These are phyloP conservation scores for Schwanniomyces vanrijiae DNA, from an alignment of 805 yeast species.

Conservation along the genomic window DNA sequence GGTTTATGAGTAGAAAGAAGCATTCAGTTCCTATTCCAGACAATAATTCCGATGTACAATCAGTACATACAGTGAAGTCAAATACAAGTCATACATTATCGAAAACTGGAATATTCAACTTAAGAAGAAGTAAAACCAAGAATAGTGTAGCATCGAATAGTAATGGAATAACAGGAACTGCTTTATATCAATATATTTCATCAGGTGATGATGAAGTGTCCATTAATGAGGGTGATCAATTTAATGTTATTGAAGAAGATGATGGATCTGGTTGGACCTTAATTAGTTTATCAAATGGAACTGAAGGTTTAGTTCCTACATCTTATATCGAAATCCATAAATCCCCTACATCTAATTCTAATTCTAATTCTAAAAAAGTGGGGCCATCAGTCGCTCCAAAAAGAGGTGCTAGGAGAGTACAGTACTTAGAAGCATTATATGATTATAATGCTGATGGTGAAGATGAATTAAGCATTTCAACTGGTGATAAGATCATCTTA, in stretches of 20 bases:
- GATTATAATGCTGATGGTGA: slow-evolving; percentile 76
- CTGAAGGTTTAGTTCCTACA: slow-evolving; percentile 82
- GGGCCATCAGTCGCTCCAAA: slow-evolving; percentile 85
- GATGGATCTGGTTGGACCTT: slow-evolving; percentile 94
- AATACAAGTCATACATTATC: slow-evolving; percentile 28
- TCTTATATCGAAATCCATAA: slow-evolving; percentile 57
- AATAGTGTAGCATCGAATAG: slow-evolving; percentile 18
- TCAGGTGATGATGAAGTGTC: slow-evolving; percentile 75
- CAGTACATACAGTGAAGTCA: slow-evolving; percentile 34
- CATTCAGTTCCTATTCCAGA: slow-evolving; percentile 11
- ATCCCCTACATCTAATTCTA: slow-evolving; percentile 11
- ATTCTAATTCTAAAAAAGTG: slow-evolving; percentile 38
- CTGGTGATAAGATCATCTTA: slow-evolving; percentile 73
- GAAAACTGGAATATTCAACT: slow-evolving; percentile 35
- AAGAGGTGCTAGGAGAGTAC: slow-evolving; percentile 64
- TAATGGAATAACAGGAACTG: slow-evolving; percentile 40
- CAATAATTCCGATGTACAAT: slow-evolving; percentile 26
- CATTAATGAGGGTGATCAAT: slow-evolving; percentile 57
- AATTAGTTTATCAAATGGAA: slow-evolving; percentile 44
- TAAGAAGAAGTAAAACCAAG: slow-evolving; percentile 32
- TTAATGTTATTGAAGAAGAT: slow-evolving; percentile 63
- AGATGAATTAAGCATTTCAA: slow-evolving; percentile 70
- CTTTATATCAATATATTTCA: slow-evolving; percentile 64
- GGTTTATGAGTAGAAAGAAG: slow-evolving; percentile 44
- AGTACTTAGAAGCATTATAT: slow-evolving; percentile 67